Evolutionary conservation across 768 basidiomycete genomes (phyloP), one percentile per base, ranked within the genome.

Genomic region (Cyclocybe cylindracea): DNA sequence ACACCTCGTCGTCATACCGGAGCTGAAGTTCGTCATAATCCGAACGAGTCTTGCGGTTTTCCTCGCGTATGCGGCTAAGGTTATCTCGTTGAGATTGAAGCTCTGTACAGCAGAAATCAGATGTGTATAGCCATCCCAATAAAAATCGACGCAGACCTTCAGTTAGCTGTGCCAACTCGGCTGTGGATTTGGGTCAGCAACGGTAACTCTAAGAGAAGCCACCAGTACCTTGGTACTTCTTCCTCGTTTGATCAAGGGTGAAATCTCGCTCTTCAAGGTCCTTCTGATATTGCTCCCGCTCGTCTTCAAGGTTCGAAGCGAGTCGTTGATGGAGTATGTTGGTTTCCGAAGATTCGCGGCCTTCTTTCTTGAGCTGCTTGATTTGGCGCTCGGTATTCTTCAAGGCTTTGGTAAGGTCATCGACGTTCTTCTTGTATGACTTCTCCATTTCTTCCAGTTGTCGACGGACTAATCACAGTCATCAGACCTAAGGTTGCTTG

Each of bases 221-320:
- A 16, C 3, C 46, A 66, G 50, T 67, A 87, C 89, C 83, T 78
- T 93, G 90, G 60, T 93, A 91, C 65, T 90, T 91, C 76, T 91
- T 89, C 55, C 87, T 80, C 2, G 89, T 91, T 65, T 91, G 90
- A 57, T 91, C 86, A 32, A 81, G 77, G 9, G 85, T 72, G 64
- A 91, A 89, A 66, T 91, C 89, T 5, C 88, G 80, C 55, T 91
- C 88, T 1, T 81, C 74, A n/a, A 91, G 76, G 55, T 92, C 89
- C 60, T 91, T 87, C 62, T 85, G 82, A 62, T 92, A 85, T 48
- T 85, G 85, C 51, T 87, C 83, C 55, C 88, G 79, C 64, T 89
- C 86, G 51, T 89, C 87, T 55, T 91, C 87, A 61, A 93, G 75
- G 62, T 89, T 86, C 51, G 87, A 87, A 1, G 81, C 75, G n/a